Evolutionary conservation across 2,329 filamentous ascomycete genomes (phyloP).

Genomic region (Nigrospora sphaerica): DNA sequence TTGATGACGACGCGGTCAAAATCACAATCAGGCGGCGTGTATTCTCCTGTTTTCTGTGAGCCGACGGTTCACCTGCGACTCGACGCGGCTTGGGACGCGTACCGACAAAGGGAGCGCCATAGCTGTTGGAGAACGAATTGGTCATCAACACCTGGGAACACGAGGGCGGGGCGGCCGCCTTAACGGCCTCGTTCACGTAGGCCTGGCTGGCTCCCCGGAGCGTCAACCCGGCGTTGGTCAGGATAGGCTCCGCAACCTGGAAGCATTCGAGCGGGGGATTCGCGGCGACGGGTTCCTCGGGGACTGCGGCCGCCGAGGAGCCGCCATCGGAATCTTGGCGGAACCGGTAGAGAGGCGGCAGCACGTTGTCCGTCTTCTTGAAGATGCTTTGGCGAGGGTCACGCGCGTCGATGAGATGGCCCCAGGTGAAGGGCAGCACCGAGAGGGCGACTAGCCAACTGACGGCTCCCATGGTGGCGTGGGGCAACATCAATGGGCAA

Average conservation of each 20-base stretch:
- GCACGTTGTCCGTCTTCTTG: not conserved
- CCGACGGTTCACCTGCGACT: not conserved
- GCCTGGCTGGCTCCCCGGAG: slow-evolving; percentile 26
- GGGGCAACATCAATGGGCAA: too few species aligned
- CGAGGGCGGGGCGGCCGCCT: slow-evolving; percentile 16
- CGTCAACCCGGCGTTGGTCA: slow-evolving; percentile 37
- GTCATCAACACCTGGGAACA: slow-evolving; percentile 59
- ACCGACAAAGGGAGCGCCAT: slow-evolving; percentile 68
- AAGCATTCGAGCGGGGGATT: slow-evolving; percentile 49
- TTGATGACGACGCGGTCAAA: slow-evolving; percentile 74
- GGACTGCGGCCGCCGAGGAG: not conserved
- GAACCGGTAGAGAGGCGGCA: not conserved
- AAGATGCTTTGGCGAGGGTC: not conserved
- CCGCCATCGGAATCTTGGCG: not conserved
- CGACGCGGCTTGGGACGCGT: slow-evolving; percentile 18
- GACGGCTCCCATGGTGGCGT: too few species aligned
- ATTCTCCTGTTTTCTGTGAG: slow-evolving; percentile 41
- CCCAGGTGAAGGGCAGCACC: too few species aligned
- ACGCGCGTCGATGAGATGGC: not conserved
- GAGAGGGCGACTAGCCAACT: too few species aligned
- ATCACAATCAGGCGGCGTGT: slow-evolving; percentile 57
- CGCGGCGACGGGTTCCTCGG: not conserved
- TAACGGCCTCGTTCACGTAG: slow-evolving; percentile 15
- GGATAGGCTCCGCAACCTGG: slow-evolving; percentile 61
- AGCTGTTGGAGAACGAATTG: slow-evolving; percentile 65